Evolutionary conservation across 2,329 filamentous ascomycete genomes (phyloP).

Genomic region (Cadophora gregata): DNA sequence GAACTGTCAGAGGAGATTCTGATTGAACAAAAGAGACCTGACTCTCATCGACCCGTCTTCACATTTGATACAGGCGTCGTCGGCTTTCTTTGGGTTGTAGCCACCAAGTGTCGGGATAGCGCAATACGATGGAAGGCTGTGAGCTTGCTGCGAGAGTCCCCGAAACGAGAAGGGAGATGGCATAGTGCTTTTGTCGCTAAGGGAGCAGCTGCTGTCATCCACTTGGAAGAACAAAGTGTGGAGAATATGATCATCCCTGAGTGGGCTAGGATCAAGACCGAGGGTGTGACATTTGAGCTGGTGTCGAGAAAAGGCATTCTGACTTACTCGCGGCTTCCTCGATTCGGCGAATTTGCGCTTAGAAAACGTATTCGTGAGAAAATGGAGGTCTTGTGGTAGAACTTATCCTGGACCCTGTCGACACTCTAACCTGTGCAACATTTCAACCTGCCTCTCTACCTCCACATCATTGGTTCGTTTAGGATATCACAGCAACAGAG

Average conservation of each 20-base stretch:
- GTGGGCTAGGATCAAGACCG: constrained; percentile 14
- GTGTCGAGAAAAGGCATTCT: constrained; percentile 10
- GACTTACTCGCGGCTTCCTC: constrained; percentile 7
- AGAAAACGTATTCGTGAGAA: neutral
- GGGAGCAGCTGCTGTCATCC: constrained; percentile 11
- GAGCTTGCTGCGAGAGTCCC: neutral
- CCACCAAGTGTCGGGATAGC: constrained; percentile 20
- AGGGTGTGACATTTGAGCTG: constrained; percentile 12
- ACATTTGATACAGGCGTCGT: constrained; percentile 20
- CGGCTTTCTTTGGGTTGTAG: constrained; percentile 14
- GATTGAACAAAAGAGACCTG: neutral
- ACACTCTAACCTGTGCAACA: no score
- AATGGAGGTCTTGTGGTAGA: neutral
- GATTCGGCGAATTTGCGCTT: neutral
- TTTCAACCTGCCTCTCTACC: no score
- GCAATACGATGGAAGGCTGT: constrained; percentile 15
- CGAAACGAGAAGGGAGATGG: constrained; percentile 23
- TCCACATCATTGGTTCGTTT: no score
- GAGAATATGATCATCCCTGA: constrained; percentile 12
- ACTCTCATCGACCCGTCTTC: constrained; percentile 1
- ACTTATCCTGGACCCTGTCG: no score
- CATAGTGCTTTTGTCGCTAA: constrained; percentile 18
- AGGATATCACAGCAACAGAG: no score
- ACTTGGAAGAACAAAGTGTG: constrained; percentile 12
- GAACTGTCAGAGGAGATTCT: constrained; percentile 1